Base-by-base conservation (phyloP, 2,329 filamentous ascomycete genomes). In the Cercospora zeina region DNA sequence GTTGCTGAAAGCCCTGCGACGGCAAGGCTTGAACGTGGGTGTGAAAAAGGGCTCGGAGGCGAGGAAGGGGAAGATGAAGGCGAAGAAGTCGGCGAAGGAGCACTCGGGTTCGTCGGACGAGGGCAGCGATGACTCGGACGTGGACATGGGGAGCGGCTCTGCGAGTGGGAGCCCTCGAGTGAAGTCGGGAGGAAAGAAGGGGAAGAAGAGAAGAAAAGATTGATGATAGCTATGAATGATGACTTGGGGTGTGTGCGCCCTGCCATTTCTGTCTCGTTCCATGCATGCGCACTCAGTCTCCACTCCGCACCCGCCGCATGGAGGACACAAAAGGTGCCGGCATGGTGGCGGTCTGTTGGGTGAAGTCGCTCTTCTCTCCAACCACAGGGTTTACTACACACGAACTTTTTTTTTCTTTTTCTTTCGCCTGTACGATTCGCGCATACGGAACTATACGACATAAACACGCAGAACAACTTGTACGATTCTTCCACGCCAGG, bases 11-110 rank as follows among this genome's bases (percentile, higher is more conserved):
- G 81, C 84, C 33, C 78, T 95, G 61, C 90, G 91, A 74, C 82
- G 89, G 70, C 90, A 93, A 76, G 90, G 90, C 3, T 90, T 90
- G 70, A 86, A 91, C 54, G 92, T 95, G 64, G 90, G 90, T 36
- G 90, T 93, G 65, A 93, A 93, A 78, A 95, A 93, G 73, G 90
- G 90, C 13, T 92, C 90, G 67, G 88, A 91, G 62, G 77, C 79
- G 47, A 74, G 79, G 49, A 71, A 72, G 58, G 69, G 71, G 42
- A 75, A 73, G 42, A 67, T 67, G 19, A 70, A 69, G 55, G 54
- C 34, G 79, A 70, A 68, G 51, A 66, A 67, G 47, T 65, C 64
- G 30, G 59, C 51, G 19, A 59, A 63, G 7, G 61, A 54, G 45
- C n/a, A 55, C 14, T 64, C 62, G 33, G 56, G 51, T 3, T 67